Evolutionary conservation across 73 alveolate genomes (phyloP), one percentile per base, ranked within the genome.

Genomic region (Paramecium pentaurelia): DNA sequence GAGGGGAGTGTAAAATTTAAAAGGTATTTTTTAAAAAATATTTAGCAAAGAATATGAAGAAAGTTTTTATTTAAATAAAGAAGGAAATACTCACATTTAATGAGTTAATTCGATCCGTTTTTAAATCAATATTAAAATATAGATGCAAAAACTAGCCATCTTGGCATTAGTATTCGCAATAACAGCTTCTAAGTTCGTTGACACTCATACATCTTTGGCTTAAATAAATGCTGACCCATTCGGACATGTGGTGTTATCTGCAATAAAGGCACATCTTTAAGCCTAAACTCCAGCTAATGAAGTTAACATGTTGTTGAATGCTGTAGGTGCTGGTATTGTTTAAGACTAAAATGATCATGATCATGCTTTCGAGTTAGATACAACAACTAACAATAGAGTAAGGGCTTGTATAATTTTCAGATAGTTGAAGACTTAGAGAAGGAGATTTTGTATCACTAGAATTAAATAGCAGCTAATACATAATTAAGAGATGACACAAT

Each of bases 251-350:
- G 77, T 80, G 1, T 42, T 45, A 18, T 80, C 91, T 11, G 58
- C 77, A 27, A 80, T 45, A 11, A 80, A 45, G 49, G 47, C 75
- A 6, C 91, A 80, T 64, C 27, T 80, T 36, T 27, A 80, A 80
- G 91, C 77, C 47, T 80, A 40, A 32, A 77, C 73, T 7, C 90
- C 71, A 77, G 73, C 90, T n/a, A 77, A 77, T 45, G 73, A 38
- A 38, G 49, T 77, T n/a, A 38, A 77, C 71, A 77, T 77, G 71
- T 32, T 38, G 27, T 77, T 77, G 18, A 77, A 77, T 60, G 71
- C 90, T 16, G 90, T 77, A 64, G 40, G 75, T 4, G 73, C 90
- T 38, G 73, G 71, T 38, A 36, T 77, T n/a, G 40, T 38, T 20
- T 77, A 77, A 16, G 90, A 77, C 18, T n/a, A 36, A 77, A 42